A percentile compares a stretch with the other conserved stretches of the same genome.
phyloP scores from a whole-genome alignment of 2,329 filamentous ascomycete genomes.

The Aquanectria penicillioides region DNA sequence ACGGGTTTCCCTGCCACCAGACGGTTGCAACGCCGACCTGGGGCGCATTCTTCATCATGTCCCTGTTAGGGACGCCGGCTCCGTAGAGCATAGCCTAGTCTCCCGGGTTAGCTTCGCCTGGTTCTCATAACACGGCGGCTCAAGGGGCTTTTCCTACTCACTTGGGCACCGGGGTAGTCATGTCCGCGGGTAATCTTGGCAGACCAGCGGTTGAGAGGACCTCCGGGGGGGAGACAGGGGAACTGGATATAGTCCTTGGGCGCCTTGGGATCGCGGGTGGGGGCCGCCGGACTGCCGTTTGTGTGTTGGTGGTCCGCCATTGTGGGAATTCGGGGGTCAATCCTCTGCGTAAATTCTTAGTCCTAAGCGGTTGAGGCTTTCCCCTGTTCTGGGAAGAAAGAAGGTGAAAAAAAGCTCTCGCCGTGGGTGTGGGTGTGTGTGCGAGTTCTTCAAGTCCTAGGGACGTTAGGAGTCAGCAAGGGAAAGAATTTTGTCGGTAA shows the following conservation, averaged over 20 bases:
- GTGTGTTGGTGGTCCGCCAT: slow-evolving; percentile 41
- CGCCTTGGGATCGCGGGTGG: slow-evolving; percentile 54
- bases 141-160: slow-evolving; percentile 43
- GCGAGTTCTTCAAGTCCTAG: too few species aligned
- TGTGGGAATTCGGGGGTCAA: slow-evolving; percentile 21
- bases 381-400: too few species aligned
- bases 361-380: too few species aligned
- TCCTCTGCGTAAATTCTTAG: too few species aligned
- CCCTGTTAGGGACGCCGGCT: slow-evolving; percentile 83
- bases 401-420: too few species aligned
- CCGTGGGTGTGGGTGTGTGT: neutral
- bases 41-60: slow-evolving; percentile 89
- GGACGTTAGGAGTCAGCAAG: neutral
- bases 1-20: slow-evolving; percentile 98
- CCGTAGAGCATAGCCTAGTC: slow-evolving; percentile 91
- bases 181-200: slow-evolving; percentile 83
- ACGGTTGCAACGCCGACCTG: slow-evolving; percentile 92
- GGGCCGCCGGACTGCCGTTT: slow-evolving; percentile 24
- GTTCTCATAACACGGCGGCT: neutral
- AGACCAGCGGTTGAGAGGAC: slow-evolving; percentile 84
- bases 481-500: neutral
- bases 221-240: slow-evolving; percentile 60
- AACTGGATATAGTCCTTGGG: slow-evolving; percentile 65
- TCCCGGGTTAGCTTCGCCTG: neutral
- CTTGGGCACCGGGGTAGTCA: slow-evolving; percentile 93